Percentiles rank a stretch among this genome's conserved stretches.
Evolutionary conservation across 1,284 basidiomycete species (phyloP).

Genomic region (Malassezia furfur): DNA sequence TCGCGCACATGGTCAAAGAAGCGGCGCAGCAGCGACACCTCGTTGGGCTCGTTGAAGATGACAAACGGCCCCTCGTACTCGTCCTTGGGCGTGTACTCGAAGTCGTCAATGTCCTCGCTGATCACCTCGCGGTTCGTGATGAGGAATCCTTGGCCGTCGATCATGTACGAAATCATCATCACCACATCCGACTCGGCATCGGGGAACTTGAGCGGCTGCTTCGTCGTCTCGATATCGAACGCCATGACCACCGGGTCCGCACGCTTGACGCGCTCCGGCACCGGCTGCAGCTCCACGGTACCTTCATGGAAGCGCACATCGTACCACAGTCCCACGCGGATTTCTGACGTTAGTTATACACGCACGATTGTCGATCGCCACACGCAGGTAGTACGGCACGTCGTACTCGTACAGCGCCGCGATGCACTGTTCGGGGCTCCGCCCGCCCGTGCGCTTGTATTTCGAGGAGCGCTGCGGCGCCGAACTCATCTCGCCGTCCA

Average conservation of each 20-base stretch:
- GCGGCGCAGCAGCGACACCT: conserved; percentile 60
- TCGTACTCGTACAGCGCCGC: conserved; percentile 94
- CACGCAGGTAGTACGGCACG: conserved; percentile 91
- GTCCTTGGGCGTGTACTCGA: conserved; percentile 96
- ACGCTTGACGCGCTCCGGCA: conserved; percentile 85
- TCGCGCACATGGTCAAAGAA: conserved; percentile 93
- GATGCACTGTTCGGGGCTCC: conserved; percentile 78
- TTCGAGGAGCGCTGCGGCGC: conserved; percentile 1
- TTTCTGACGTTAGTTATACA: conserved; percentile 53
- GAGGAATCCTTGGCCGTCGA: conserved; percentile 89
- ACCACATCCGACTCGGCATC: conserved; percentile 92
- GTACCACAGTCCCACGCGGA: conserved; percentile 97
- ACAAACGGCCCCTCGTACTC: conserved; percentile 96
- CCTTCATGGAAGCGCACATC: conserved; percentile 69
- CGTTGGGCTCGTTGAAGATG: conserved; percentile 88
- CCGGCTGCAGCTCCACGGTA: conserved; percentile 63
- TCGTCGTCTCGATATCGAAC: conserved; percentile 97
- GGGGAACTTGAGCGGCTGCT: conserved; percentile 95
- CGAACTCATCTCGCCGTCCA: conserved; percentile 28
- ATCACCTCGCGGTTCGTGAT: conserved; percentile 98
- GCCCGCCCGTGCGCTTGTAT: conserved; percentile 29
- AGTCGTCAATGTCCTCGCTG: conserved; percentile 92
- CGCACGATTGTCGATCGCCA: conserved; percentile 82
- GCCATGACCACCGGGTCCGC: conserved; percentile 99
- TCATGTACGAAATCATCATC: conserved; percentile 99